Conservation (phyloP, 2,329 filamentous ascomycete species). For the Cladophialophora exuberans region DNA sequence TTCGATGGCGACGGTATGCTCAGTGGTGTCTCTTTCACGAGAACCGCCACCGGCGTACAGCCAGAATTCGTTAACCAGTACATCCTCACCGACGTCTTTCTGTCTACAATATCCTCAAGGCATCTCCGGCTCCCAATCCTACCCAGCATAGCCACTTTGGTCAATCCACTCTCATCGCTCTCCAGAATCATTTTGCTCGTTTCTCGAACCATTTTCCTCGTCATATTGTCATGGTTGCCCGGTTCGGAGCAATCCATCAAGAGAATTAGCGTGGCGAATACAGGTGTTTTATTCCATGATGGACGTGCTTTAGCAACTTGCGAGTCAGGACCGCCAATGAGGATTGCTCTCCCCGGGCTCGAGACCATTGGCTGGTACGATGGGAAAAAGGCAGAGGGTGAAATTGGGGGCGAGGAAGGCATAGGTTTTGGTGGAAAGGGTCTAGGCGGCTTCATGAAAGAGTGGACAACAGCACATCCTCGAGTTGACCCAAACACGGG, state of each 20-base stretch:
- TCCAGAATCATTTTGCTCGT: conserved; percentile 56
- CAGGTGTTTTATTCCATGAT: conserved; percentile 67
- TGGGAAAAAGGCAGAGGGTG: conserved; percentile 57
- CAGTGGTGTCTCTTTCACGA: conserved; percentile 65
- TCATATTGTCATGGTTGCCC: conserved; percentile 61
- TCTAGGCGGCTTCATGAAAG: conserved; percentile 64
- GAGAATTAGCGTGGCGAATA: conserved; percentile 73
- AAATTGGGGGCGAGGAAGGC: conserved; percentile 30
- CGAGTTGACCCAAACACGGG: conserved; percentile 66
- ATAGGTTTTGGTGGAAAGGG: conserved; percentile 59
- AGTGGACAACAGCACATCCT: conserved; percentile 71
- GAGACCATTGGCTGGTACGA: conserved; percentile 74
- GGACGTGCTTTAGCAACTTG: conserved; percentile 70
- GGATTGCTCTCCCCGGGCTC: conserved; percentile 64
- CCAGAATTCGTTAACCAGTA: conserved; percentile 72
- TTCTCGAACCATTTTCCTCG: conserved; percentile 60
- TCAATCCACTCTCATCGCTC: conserved; percentile 61
- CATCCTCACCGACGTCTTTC: conserved; percentile 67
- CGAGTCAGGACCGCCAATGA: conserved; percentile 71
- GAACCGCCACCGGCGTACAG: conserved; percentile 48
- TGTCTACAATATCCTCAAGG: conserved; percentile 55
- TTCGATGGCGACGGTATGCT: conserved; percentile 79
- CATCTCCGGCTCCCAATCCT: conserved; percentile 61
- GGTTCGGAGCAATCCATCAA: conserved; percentile 62
- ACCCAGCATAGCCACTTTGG: conserved; percentile 68